phyloP scores from a whole-genome alignment of 1,284 basidiomycete genomes.

The Ceratobasidium sp. region DNA sequence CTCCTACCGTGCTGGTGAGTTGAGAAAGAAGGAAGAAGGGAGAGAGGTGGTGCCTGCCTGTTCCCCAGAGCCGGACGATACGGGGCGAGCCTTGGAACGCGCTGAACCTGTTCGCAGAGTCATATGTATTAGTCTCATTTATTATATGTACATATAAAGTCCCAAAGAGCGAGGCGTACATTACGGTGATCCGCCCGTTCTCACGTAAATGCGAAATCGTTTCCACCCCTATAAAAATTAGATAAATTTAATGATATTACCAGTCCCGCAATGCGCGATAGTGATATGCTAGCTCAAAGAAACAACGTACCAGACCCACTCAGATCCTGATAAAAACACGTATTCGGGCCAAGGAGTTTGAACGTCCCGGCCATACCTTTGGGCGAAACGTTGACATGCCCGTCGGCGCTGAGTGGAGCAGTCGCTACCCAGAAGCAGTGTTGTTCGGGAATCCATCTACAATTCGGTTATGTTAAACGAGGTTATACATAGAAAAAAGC shows the following conservation, averaged over 20 bases:
- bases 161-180: conserved; percentile 53
- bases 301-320: conserved; percentile 63
- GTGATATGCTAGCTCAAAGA: neutral
- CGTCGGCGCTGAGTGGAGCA: conserved; percentile 64
- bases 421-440: conserved; percentile 73
- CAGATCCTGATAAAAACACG: conserved; percentile 72
- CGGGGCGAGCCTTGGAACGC: conserved; percentile 58
- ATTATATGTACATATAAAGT: too few species aligned
- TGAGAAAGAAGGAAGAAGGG: neutral
- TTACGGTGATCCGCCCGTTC: conserved; percentile 68
- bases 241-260: neutral
- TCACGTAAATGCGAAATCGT: conserved; percentile 71
- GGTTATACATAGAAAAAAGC: too few species aligned
- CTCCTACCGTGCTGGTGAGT: conserved; percentile 56
- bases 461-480: too few species aligned
- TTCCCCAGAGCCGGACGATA: conserved; percentile 68
- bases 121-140: neutral
- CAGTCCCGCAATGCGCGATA: neutral
- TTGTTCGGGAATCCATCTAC: conserved; percentile 65
- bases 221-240: conserved; percentile 62
- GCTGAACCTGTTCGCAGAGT: conserved; percentile 4
- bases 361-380: conserved; percentile 64
- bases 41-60: conserved; percentile 57
- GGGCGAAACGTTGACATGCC: conserved; percentile 69
- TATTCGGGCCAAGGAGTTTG: conserved; percentile 63